These are phyloP conservation scores for Aquilaria malaccensis DNA, from an alignment of 345 rosid species.

Conservation along the genomic window DNA sequence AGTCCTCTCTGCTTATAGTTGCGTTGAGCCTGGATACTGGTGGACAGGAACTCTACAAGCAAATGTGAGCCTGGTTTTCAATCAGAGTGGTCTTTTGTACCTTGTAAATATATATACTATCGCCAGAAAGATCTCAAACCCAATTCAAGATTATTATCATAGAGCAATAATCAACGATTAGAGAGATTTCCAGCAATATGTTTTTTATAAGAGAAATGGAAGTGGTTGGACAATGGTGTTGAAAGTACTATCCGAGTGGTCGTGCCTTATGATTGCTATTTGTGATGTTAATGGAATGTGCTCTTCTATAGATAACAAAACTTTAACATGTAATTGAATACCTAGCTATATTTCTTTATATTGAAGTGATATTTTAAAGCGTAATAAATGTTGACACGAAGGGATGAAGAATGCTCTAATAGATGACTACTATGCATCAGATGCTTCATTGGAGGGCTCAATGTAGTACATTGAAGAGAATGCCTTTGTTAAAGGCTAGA, in stretches of 20 bases:
- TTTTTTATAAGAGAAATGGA: conserved; percentile 15
- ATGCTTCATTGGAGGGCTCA: conserved; percentile 16
- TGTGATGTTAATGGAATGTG: conserved; percentile 25
- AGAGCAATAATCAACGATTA: conserved; percentile 18
- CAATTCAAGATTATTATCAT: conserved; percentile 24
- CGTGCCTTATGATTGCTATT: conserved; percentile 6
- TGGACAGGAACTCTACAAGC: conserved; percentile 3
- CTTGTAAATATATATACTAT: conserved; percentile 1
- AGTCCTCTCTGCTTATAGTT: conserved; percentile 19
- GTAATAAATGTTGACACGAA: conserved; percentile 14
- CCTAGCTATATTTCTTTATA: conserved; percentile 20
- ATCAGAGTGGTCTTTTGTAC: conserved; percentile 17
- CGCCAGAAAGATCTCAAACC: conserved; percentile 10
- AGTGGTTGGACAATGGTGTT: conserved; percentile 18
- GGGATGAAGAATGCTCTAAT: conserved; percentile 23
- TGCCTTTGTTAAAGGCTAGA: conserved; percentile 21
- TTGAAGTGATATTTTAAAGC: conserved; percentile 7
- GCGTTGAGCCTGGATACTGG: conserved; percentile 27
- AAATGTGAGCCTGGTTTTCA: conserved; percentile 19
- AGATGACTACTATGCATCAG: conserved; percentile 19
- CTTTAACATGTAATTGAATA: conserved; percentile 16
- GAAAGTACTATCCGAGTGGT: conserved; percentile 5
- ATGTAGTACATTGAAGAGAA: conserved; percentile 18
- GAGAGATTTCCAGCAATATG: conserved; percentile 23
- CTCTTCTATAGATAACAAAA: conserved; percentile 16